Percentiles rank a stretch among this genome's conserved stretches.
Conservation (phyloP, 306 rosid genomes). For the Dicorynia guianensis region DNA sequence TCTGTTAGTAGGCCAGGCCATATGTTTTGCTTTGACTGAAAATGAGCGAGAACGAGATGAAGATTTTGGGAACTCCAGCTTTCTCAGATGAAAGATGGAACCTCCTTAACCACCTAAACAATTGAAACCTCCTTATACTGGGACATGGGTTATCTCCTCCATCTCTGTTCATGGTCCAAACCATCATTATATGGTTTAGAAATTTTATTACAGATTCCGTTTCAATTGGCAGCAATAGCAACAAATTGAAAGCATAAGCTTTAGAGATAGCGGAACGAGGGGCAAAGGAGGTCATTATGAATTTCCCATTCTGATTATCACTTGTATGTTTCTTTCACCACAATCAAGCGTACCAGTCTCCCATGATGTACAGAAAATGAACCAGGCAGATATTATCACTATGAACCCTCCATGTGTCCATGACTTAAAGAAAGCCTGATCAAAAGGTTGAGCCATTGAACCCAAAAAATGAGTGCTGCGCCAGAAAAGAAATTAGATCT, state of each 20-base stretch:
- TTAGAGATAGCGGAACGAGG: constrained; percentile 9
- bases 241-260: constrained; percentile 13
- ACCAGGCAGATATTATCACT: constrained; percentile 14
- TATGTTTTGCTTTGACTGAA: not conserved
- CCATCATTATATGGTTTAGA: not conserved
- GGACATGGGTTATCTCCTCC: not conserved
- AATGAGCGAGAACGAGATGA: not conserved
- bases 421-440: constrained; percentile 34
- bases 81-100: too few species aligned
- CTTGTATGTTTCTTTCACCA: constrained; percentile 29
- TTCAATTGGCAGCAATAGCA: constrained; percentile 24
- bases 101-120: too few species aligned
- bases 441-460: constrained; percentile 92
- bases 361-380: constrained; percentile 21
- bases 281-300: not conserved
- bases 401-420: constrained; percentile 19
- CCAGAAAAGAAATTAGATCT: constrained; percentile 38
- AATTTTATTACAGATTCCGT: constrained; percentile 8
- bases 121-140: not conserved
- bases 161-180: not conserved
- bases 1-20: not conserved
- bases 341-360: constrained; percentile 34
- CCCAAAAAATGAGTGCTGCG: constrained; percentile 84
- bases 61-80: too few species aligned
- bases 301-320: constrained; percentile 33